phyloP scores from a whole-genome alignment of 2,329 filamentous ascomycete species.

The Sporothrix dimorphospora region DNA sequence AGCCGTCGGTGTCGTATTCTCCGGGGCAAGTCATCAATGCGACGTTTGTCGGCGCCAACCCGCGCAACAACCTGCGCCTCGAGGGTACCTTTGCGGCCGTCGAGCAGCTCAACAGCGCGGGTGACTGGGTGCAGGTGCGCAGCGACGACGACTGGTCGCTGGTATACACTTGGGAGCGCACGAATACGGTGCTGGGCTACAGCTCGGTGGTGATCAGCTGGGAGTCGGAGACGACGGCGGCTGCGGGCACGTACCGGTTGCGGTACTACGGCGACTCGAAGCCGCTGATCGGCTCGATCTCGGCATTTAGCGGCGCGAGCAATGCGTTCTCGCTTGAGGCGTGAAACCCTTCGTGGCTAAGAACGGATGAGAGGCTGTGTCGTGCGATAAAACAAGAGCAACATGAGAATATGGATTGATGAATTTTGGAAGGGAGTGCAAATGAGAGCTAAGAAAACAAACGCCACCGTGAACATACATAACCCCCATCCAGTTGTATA shows the following conservation, averaged over 20 bases:
- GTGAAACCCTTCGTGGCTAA: no score
- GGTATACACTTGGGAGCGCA: conserved; percentile 77
- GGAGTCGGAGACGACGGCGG: conserved; percentile 69
- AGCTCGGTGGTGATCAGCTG: conserved; percentile 77
- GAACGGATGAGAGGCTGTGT: background rate
- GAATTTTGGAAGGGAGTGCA: background rate
- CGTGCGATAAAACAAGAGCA: background rate
- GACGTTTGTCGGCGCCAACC: conserved; percentile 83
- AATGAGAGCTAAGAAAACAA: background rate
- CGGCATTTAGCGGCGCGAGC: conserved; percentile 55
- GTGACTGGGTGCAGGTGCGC: conserved; percentile 67
- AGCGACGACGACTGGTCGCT: conserved; percentile 82
- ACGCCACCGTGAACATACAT: conserved; percentile 9
- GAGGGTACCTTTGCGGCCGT: conserved; percentile 78
- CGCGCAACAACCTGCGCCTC: conserved; percentile 79
- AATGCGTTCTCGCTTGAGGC: conserved; percentile 38
- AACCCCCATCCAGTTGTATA: background rate
- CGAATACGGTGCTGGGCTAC: conserved; percentile 68
- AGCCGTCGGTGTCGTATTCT: conserved; percentile 55
- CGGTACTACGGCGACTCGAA: conserved; percentile 83
- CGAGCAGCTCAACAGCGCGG: conserved; percentile 58
- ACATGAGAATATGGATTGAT: background rate
- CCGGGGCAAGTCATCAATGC: conserved; percentile 64
- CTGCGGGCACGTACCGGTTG: conserved; percentile 70
- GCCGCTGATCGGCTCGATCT: conserved; percentile 57